Conservation (phyloP, 192 early-diverging fungal genomes). For the Radiomyces spectabilis region DNA sequence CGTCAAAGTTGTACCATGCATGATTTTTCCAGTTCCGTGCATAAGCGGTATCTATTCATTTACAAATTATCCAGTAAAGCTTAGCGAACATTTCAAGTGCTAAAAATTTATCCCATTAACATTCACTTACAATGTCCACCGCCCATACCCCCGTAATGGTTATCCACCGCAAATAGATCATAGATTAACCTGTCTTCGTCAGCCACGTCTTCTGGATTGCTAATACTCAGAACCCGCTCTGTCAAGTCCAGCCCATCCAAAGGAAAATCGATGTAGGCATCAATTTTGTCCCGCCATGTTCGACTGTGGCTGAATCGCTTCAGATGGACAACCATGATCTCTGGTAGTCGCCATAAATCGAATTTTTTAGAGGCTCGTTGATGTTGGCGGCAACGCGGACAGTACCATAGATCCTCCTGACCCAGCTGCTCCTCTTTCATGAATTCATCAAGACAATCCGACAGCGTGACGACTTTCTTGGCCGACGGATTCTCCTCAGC, state of each 20-base stretch:
- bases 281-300: conserved; percentile 65
- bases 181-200: conserved; percentile 37
- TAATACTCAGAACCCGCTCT: conserved; percentile 28
- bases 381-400: conserved; percentile 69
- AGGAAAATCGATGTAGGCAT: conserved; percentile 66
- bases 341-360: conserved; percentile 72
- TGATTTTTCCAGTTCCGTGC: conserved; percentile 56
- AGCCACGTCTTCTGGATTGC: not conserved
- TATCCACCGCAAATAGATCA: conserved; percentile 71
- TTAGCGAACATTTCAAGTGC: not conserved
- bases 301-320: conserved; percentile 72
- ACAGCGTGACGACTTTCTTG: conserved; percentile 43
- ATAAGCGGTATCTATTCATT: conserved; percentile 59
- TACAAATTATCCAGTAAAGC: not conserved
- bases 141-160: conserved; percentile 77
- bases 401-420: conserved; percentile 76
- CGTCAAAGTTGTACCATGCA: conserved; percentile 80
- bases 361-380: conserved; percentile 71
- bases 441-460: conserved; percentile 70
- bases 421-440: conserved; percentile 65
- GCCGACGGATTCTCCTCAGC: too few relatives aligned
- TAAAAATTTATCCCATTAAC: not conserved
- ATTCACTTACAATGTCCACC: conserved; percentile 63
- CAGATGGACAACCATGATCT: conserved; percentile 74
- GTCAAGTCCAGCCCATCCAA: conserved; percentile 55